phyloP scores from a whole-genome alignment of 768 basidiomycete genomes.

The Fistulinella prunicolor region DNA sequence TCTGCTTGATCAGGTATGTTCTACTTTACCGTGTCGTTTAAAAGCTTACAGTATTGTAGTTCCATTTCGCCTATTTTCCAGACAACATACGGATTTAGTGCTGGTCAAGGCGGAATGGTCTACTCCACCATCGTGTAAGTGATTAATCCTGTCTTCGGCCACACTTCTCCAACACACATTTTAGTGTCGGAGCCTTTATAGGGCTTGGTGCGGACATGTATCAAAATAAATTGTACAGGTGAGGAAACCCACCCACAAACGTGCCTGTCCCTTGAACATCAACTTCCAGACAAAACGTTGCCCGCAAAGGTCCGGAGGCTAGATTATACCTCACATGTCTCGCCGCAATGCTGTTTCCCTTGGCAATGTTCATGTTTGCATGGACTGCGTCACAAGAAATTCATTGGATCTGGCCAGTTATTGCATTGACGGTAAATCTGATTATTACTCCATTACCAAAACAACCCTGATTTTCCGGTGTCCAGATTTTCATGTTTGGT shows the following conservation, averaged over 20 bases:
- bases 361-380: constrained; percentile 66
- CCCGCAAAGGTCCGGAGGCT: constrained; percentile 47
- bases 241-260: constrained; percentile 1
- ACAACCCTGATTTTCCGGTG: background rate
- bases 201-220: constrained; percentile 43
- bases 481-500: constrained; percentile 47
- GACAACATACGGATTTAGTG: constrained; percentile 55
- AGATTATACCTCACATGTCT: constrained; percentile 54
- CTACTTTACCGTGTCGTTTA: background rate
- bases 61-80: constrained; percentile 56
- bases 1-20: constrained; percentile 55
- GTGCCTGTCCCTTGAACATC: constrained; percentile 17
- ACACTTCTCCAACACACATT: background rate
- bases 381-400: constrained; percentile 56
- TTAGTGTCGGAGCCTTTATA: constrained; percentile 50
- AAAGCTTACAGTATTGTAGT: constrained; percentile 28
- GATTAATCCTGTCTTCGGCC: background rate
- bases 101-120: constrained; percentile 56
- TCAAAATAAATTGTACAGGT: constrained; percentile 50
- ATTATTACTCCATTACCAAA: background rate
- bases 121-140: constrained; percentile 57
- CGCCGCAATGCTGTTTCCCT: constrained; percentile 51
- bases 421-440: constrained; percentile 12
- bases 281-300: constrained; percentile 27
- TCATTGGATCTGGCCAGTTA: constrained; percentile 53